Conservation (phyloP, 2,329 filamentous ascomycete genomes). For the Dendryphion nanum region DNA sequence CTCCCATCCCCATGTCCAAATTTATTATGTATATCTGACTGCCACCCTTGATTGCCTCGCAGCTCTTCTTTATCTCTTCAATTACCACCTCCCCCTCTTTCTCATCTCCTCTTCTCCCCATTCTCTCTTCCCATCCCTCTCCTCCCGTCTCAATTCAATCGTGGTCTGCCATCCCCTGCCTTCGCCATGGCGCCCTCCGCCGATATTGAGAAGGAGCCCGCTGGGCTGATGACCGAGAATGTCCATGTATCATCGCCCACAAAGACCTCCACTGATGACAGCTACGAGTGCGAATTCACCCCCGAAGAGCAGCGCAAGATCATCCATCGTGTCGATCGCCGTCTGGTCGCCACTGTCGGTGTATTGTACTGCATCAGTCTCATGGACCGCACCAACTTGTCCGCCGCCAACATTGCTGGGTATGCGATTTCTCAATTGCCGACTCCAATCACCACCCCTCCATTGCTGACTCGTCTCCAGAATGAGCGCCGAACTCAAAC, state of each 20-base stretch:
- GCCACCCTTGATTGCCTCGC: too few relatives aligned
- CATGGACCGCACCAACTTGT: conserved; percentile 78
- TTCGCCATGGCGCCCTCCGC: too few relatives aligned
- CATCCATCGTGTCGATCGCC: conserved; percentile 65
- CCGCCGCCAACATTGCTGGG: conserved; percentile 70
- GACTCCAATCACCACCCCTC: conserved; percentile 4
- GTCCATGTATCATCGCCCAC: conserved; percentile 12
- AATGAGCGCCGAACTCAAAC: conserved; percentile 40
- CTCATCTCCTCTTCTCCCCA: too few relatives aligned
- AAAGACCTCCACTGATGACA: conserved; percentile 19
- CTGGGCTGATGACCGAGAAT: conserved; percentile 21
- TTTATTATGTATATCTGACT: too few relatives aligned
- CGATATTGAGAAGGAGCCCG: conserved; percentile 25
- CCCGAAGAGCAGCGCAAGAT: conserved; percentile 65
- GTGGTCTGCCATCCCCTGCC: too few relatives aligned
- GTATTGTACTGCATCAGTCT: conserved; percentile 72
- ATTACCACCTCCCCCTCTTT: too few relatives aligned
- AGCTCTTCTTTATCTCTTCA: too few relatives aligned
- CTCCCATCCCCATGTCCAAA: too few relatives aligned
- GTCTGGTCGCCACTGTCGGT: conserved; percentile 48
- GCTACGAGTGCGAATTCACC: conserved; percentile 48
- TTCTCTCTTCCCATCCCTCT: too few relatives aligned
- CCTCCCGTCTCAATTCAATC: too few relatives aligned
- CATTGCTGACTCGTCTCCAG: conserved; percentile 14
- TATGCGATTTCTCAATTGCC: conserved; percentile 25